phyloP scores from a whole-genome alignment of 2,329 filamentous ascomycete genomes.

The Exserohilum turcica region DNA sequence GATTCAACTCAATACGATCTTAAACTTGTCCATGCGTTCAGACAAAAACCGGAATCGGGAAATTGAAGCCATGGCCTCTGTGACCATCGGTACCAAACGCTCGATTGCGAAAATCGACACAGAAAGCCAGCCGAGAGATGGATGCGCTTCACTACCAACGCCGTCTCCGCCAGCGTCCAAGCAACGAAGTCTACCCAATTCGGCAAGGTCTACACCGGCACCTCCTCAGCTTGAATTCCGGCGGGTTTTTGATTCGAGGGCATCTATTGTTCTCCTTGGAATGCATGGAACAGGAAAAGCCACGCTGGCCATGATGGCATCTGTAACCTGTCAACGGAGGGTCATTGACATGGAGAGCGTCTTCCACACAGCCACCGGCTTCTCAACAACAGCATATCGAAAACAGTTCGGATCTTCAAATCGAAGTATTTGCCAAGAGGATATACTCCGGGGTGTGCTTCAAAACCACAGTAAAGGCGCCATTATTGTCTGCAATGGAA shows the following conservation, averaged over 20 bases:
- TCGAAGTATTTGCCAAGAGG: slow-evolving; percentile 67
- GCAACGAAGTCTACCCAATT: slow-evolving; percentile 19
- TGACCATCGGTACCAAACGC: slow-evolving; percentile 37
- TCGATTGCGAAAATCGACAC: slow-evolving; percentile 33
- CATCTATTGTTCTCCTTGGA: slow-evolving; percentile 73
- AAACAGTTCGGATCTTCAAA: slow-evolving; percentile 65
- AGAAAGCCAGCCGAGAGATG: slow-evolving; percentile 18
- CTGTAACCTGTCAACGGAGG: slow-evolving; percentile 69
- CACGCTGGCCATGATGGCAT: slow-evolving; percentile 74
- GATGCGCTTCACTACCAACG: slow-evolving; percentile 17
- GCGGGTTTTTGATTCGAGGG: slow-evolving; percentile 61
- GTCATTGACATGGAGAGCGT: slow-evolving; percentile 71
- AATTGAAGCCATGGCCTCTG: slow-evolving; percentile 30
- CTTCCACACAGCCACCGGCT: slow-evolving; percentile 67
- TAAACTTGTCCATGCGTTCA: slow-evolving; percentile 8
- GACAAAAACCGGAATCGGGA: slow-evolving; percentile 1
- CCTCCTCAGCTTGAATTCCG: slow-evolving; percentile 30
- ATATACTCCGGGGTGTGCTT: slow-evolving; percentile 66
- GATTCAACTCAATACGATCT: slow-evolving; percentile 9
- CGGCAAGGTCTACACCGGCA: slow-evolving; percentile 29
- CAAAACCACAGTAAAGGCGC: slow-evolving; percentile 62
- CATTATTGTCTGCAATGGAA: slow-evolving; percentile 72
- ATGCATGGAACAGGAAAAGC: slow-evolving; percentile 78
- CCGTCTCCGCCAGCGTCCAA: slow-evolving; percentile 16
- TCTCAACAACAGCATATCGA: slow-evolving; percentile 66